Conservation (phyloP, 192 early-diverging fungal species). For the Coemansia sp. region DNA sequence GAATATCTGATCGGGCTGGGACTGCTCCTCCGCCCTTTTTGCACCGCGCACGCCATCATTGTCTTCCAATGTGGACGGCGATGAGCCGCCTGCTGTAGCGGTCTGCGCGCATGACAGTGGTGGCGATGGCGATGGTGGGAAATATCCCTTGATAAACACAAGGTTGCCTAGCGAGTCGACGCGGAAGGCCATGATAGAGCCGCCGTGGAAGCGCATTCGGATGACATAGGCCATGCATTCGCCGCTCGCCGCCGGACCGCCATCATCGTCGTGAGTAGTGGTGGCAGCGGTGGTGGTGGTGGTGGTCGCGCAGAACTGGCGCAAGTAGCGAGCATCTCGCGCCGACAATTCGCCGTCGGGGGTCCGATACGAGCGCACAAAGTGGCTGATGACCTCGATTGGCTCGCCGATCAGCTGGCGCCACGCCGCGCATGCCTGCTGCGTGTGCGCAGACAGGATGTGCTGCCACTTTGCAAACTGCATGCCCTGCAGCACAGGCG, state of each 20-base stretch:
- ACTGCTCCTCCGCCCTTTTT: too few relatives aligned
- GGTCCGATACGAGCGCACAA: conserved; percentile 26
- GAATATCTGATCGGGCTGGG: conserved; percentile 17
- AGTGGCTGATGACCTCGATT: conserved; percentile 47
- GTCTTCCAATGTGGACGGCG: too few relatives aligned
- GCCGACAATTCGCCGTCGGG: conserved; percentile 2
- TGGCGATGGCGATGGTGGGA: conserved; percentile 19
- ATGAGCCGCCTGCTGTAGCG: too few relatives aligned
- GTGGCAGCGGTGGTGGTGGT: too few relatives aligned
- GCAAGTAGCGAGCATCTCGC: conserved; percentile 3
- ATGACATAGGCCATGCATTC: conserved; percentile 26
- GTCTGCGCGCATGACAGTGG: too few relatives aligned
- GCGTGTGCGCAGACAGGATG: conserved; percentile 22
- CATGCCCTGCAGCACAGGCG: conserved; percentile 43
- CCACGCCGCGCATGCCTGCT: conserved; percentile 44
- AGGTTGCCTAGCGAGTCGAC: conserved; percentile 25
- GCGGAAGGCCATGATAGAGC: conserved; percentile 49
- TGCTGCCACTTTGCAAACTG: conserved; percentile 55
- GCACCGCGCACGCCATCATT: too few relatives aligned
- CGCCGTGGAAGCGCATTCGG: conserved; percentile 49
- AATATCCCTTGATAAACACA: conserved; percentile 44
- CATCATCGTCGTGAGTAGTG: neutral
- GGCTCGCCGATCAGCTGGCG: conserved; percentile 48
- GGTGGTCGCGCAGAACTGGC: neutral
- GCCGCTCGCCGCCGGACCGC: neutral